phyloP scores from a whole-genome alignment of 306 rosid genomes.

The Senna siamea region DNA sequence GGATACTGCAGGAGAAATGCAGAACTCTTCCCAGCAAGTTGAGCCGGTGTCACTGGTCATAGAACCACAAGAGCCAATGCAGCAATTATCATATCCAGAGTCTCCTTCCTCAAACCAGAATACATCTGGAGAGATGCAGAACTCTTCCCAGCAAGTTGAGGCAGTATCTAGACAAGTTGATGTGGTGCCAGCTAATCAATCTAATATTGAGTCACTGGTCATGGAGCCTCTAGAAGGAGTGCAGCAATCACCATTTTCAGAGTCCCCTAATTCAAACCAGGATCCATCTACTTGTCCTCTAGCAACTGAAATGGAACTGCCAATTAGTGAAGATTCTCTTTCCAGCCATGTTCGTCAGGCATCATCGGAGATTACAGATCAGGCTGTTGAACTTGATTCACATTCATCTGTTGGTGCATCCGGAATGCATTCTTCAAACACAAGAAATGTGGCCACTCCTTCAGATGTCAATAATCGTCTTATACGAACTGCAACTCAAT shows the following conservation, averaged over 20 bases:
- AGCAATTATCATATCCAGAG: slow-evolving; percentile 37
- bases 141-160: slow-evolving; percentile 22
- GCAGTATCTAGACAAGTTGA: slow-evolving; percentile 25
- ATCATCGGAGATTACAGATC: slow-evolving; percentile 39
- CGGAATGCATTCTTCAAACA: slow-evolving; percentile 37
- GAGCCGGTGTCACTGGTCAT: slow-evolving; percentile 15
- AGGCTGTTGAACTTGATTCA: slow-evolving; percentile 30
- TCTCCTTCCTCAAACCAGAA: slow-evolving; percentile 31
- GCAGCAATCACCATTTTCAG: slow-evolving; percentile 32
- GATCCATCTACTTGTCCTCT: slow-evolving; percentile 32
- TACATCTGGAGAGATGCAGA: slow-evolving; percentile 23
- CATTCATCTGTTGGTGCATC: slow-evolving; percentile 30
- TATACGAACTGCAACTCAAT: slow-evolving; percentile 45
- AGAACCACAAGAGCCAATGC: slow-evolving; percentile 47
- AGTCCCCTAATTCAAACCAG: slow-evolving; percentile 38
- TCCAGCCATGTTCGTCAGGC: slow-evolving; percentile 35
- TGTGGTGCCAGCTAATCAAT: slow-evolving; percentile 23
- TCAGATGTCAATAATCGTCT: slow-evolving; percentile 50
- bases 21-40: slow-evolving; percentile 34
- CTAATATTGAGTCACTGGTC: slow-evolving; percentile 28
- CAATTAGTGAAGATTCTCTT: slow-evolving; percentile 31
- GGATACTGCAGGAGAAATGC: slow-evolving; percentile 34
- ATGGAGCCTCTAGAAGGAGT: slow-evolving; percentile 37
- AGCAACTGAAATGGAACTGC: slow-evolving; percentile 27
- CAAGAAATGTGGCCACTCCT: slow-evolving; percentile 44